Base-by-base conservation (phyloP, 345 rosid species). In the Moricandia arvensis region DNA sequence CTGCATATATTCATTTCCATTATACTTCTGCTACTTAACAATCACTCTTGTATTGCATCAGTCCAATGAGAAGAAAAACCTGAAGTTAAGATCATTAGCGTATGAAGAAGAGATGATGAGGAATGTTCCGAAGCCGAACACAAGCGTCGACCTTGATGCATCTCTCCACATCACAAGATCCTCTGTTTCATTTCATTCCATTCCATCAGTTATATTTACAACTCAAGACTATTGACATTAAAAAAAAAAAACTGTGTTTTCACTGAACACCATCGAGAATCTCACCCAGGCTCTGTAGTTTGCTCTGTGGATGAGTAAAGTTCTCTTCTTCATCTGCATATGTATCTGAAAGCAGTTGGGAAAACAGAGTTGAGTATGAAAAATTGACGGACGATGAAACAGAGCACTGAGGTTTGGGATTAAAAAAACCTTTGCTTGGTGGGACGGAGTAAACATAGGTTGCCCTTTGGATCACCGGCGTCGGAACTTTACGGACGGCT, bases 151-250 rank as follows among this genome's bases (percentile, higher is more conserved):
- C 79, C 85, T 89, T 34, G 90, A 83, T 51, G 71, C 82, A 65
- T 95, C 96, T 80, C 89, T 92, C 99, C 99, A 95, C 97, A 95
- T 88, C 54, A 90, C 91, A 55, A 95, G 76, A 84, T 95, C 99
- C 86, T 86, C 99, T 95, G 89, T 53, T 31, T 30, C 59, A 65
- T 55, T 77, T 34, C 59, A 65, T 41, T 41, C 38, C 61, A 21
- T n/a, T n/a, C n/a, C n/a, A 33, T 61, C 68, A 59, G 16, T 72
- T 24, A 12, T 16, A 18, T 18, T 16, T 1, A 15, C 13, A 74
- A 8, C 26, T 60, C 27, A 59, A 64, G 12, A 15, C n/a, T 24
- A 18, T 15, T 33, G 8, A 0, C 18, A 75, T 24, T 7, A 33
- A 41, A 12, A 58, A 35, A 8, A 37, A 9, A 8, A 37, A 35